Percentiles rank a stretch among this genome's conserved stretches.
These are phyloP conservation scores for Malania oleifera DNA, from an alignment of 164 flowering plant species.

Conservation along the genomic window DNA sequence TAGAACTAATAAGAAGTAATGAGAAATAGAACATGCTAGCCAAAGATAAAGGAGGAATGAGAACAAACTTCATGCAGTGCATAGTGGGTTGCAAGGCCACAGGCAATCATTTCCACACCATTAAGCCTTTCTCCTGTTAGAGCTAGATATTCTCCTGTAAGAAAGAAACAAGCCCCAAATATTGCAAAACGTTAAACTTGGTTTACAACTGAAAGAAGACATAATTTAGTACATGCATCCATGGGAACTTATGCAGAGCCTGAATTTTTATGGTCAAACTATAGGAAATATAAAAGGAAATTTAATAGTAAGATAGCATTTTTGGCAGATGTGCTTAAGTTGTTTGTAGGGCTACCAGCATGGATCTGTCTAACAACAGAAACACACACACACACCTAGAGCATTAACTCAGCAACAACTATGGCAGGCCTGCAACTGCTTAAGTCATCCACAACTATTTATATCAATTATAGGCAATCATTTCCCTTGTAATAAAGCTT, in stretches of 20 bases:
- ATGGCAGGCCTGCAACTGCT: too few species aligned
- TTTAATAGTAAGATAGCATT: not conserved
- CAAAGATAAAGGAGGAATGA: not conserved
- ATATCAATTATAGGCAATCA: too few species aligned
- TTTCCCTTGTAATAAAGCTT: too few species aligned
- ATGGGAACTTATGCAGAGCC: too few species aligned
- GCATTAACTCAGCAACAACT: too few species aligned
- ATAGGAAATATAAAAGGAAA: too few species aligned
- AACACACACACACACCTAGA: too few species aligned
- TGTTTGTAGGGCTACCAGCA: not conserved
- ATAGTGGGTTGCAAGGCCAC: constrained; percentile 91
- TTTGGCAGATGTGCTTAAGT: not conserved
- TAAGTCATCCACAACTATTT: too few species aligned
- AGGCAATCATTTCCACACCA: constrained; percentile 92
- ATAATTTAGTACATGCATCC: too few species aligned
- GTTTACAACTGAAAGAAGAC: too few species aligned
- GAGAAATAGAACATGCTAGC: constrained; percentile 3
- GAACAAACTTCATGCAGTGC: constrained; percentile 56
- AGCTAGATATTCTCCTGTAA: constrained; percentile 88
- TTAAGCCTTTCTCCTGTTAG: constrained; percentile 87
- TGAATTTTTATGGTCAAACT: too few species aligned
- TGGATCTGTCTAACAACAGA: not conserved
- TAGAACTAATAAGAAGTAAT: not conserved
- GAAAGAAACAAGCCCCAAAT: not conserved
- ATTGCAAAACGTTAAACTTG: too few species aligned